These are phyloP conservation scores for Gossypium turneri DNA, from an alignment of 345 rosid species.

Conservation along the genomic window DNA sequence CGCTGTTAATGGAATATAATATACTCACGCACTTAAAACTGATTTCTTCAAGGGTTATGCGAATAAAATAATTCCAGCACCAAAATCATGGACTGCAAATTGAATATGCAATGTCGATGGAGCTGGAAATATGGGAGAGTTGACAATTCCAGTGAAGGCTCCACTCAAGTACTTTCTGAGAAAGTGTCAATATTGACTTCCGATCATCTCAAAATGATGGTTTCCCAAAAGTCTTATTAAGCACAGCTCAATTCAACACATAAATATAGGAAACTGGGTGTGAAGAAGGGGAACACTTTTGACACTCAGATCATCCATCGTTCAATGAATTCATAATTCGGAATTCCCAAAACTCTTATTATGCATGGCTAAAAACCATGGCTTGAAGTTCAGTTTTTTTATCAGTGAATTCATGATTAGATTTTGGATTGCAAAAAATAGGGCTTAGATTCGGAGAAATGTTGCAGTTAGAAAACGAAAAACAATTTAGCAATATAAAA, in stretches of 20 bases:
- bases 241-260: not conserved
- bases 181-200: slow-evolving; percentile 3
- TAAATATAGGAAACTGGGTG: not conserved
- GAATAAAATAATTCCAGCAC: not conserved
- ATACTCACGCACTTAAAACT: not conserved
- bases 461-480: not conserved
- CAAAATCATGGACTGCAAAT: not conserved
- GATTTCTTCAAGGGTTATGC: not conserved
- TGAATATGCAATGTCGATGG: not conserved
- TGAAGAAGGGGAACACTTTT: too few species aligned
- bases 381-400: not conserved
- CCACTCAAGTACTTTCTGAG: not conserved
- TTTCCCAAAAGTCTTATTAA: not conserved
- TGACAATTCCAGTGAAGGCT: not conserved
- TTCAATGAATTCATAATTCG: too few species aligned
- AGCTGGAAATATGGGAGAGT: not conserved
- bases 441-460: slow-evolving; percentile 14
- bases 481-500: not conserved
- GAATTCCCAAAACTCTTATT: not conserved
- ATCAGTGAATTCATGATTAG: not conserved
- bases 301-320: too few species aligned
- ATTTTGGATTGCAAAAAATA: not conserved
- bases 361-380: not conserved
- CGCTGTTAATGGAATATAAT: slow-evolving; percentile 6
- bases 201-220: not conserved